These are phyloP conservation scores for Verticillium klebahnii DNA, from an alignment of 2,329 filamentous ascomycete genomes.

Conservation along the genomic window DNA sequence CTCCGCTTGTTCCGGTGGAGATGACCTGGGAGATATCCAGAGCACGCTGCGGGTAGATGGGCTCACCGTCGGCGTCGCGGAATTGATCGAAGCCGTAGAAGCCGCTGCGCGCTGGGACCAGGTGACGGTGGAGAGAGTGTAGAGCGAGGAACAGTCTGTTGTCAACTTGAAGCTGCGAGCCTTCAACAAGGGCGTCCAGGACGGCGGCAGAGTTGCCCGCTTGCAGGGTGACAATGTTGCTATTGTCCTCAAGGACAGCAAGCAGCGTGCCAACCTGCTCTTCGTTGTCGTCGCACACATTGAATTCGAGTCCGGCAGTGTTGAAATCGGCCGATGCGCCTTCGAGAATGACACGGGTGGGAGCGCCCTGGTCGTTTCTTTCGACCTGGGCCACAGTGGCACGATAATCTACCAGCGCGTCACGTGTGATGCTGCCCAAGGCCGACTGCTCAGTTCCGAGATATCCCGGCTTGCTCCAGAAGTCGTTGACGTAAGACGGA, in stretches of 20 bases:
- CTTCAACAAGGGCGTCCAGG: neutral
- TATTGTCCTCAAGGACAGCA: neutral
- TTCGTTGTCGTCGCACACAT: neutral
- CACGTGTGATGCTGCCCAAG: constrained; percentile 9
- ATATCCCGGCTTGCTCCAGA: constrained; percentile 13
- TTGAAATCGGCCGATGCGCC: neutral
- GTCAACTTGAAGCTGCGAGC: constrained; percentile 5
- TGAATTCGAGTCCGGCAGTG: constrained; percentile 4
- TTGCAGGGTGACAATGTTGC: neutral
- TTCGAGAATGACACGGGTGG: neutral
- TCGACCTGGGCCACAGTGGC: neutral
- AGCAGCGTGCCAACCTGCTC: neutral
- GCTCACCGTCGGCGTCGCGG: constrained; percentile 4
- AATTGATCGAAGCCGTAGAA: constrained; percentile 13
- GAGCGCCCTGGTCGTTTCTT: neutral
- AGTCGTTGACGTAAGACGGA: constrained; percentile 12
- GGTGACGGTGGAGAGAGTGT: constrained; percentile 6
- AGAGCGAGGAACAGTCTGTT: constrained; percentile 8
- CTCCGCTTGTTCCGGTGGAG: constrained; percentile 1
- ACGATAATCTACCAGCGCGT: neutral
- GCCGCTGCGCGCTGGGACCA: constrained; percentile 1
- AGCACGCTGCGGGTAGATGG: constrained; percentile 10
- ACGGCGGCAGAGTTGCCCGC: neutral
- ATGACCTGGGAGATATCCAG: neutral
- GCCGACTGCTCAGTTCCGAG: constrained; percentile 9